Evolutionary conservation across 2,329 filamentous ascomycete species (phyloP).

Genomic region (Epichloe glyceriae): DNA sequence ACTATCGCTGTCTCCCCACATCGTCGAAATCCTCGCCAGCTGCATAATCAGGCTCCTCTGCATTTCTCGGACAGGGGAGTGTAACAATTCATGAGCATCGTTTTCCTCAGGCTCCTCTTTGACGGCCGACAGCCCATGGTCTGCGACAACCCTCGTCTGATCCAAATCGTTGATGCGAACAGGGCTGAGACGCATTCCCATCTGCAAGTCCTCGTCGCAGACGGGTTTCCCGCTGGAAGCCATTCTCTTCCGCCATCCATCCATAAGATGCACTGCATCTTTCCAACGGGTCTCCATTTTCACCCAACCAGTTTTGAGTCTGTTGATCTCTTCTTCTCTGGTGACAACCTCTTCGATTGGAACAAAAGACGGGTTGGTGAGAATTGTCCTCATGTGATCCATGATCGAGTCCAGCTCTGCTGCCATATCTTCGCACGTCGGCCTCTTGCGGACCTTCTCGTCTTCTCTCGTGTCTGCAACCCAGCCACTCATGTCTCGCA

Average conservation of each 20-base stretch:
- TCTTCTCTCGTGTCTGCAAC: constrained; percentile 22
- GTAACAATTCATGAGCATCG: constrained; percentile 5
- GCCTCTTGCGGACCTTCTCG: constrained; percentile 21
- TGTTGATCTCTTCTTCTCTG: constrained; percentile 81
- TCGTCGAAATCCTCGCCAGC: constrained; percentile 13
- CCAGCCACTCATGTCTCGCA: constrained; percentile 57
- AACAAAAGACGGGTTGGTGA: constrained; percentile 94
- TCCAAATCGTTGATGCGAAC: constrained; percentile 40
- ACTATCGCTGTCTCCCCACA: constrained; percentile 20
- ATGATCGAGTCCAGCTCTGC: constrained; percentile 64
- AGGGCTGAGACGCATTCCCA: constrained; percentile 52
- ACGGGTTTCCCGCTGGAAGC: constrained; percentile 55
- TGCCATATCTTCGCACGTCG: constrained; percentile 51
- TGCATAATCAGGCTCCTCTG: not conserved
- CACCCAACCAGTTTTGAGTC: constrained; percentile 76
- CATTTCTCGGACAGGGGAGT: constrained; percentile 18
- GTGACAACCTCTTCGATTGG: constrained; percentile 86
- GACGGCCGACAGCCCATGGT: constrained; percentile 30
- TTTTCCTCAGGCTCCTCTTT: constrained; percentile 32
- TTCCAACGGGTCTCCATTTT: constrained; percentile 87
- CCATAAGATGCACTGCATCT: constrained; percentile 81
- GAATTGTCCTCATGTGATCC: constrained; percentile 65
- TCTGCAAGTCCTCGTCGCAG: constrained; percentile 53
- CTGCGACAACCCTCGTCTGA: constrained; percentile 28
- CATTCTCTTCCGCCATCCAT: constrained; percentile 81